A percentile compares a stretch with the other conserved stretches of the same genome.
phyloP scores from a whole-genome alignment of 495 filamentous ascomycete genomes.

The Echria macrotheca region DNA sequence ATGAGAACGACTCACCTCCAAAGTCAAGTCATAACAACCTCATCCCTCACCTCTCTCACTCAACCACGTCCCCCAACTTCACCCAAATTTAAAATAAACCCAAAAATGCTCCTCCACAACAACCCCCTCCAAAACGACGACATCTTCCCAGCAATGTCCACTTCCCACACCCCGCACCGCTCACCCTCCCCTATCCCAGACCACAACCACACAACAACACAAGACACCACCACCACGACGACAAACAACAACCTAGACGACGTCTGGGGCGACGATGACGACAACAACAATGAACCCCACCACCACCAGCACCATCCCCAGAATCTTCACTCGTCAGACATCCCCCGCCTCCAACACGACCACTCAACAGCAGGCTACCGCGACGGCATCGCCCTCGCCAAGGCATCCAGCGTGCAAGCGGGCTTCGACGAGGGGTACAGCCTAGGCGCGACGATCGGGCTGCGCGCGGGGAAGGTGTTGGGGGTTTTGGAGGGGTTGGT shows the following conservation, averaged over 20 bases:
- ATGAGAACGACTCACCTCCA: too few species aligned
- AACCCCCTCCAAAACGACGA: neutral
- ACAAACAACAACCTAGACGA: conserved; percentile 22
- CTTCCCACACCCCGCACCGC: neutral
- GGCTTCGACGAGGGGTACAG: conserved; percentile 88
- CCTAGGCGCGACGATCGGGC: conserved; percentile 72
- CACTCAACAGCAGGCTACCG: conserved; percentile 88
- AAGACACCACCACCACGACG: conserved; percentile 1
- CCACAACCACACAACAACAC: too few species aligned
- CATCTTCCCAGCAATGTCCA: conserved; percentile 1
- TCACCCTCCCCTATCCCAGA: neutral
- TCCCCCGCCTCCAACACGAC: conserved; percentile 65
- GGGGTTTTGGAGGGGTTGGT: conserved; percentile 65
- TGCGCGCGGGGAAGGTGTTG: conserved; percentile 62
- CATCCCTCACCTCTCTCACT: neutral
- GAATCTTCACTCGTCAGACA: conserved; percentile 53
- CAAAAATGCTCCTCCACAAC: neutral
- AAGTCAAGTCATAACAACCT: neutral
- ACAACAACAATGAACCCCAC: neutral
- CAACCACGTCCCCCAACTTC: neutral
- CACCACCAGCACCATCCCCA: neutral
- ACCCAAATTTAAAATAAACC: neutral
- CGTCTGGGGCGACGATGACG: conserved; percentile 21
- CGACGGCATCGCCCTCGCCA: conserved; percentile 71
- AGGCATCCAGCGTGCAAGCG: conserved; percentile 61